These are phyloP conservation scores for Ustilago tritici DNA, from an alignment of 1,284 basidiomycete species.

Conservation along the genomic window DNA sequence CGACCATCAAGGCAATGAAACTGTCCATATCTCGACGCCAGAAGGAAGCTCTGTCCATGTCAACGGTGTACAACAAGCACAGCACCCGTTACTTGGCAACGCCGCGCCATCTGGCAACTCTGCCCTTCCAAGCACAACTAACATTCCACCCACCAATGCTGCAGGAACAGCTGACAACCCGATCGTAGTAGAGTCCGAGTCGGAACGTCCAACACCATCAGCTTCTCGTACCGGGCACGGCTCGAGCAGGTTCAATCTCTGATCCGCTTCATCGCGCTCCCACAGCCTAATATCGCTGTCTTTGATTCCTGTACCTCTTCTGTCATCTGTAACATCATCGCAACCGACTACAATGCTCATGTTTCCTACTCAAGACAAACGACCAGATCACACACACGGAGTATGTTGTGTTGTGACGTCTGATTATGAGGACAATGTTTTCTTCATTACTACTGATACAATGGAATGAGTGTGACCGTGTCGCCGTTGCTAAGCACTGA, in stretches of 20 bases:
- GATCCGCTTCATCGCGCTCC: background rate
- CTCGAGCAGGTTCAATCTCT: constrained; percentile 4
- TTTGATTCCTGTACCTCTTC: background rate
- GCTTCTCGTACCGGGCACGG: constrained; percentile 3
- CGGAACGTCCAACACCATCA: background rate
- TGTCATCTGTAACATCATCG: background rate
- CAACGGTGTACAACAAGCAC: constrained; percentile 55
- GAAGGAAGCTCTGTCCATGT: constrained; percentile 58
- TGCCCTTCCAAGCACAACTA: constrained; percentile 9
- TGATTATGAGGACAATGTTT: constrained; percentile 2
- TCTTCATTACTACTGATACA: constrained; percentile 16
- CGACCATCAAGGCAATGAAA: constrained; percentile 58
- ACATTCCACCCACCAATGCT: background rate
- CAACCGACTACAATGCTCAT: background rate
- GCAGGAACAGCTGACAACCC: constrained; percentile 31
- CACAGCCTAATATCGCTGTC: background rate
- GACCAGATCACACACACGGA: background rate
- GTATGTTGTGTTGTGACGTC: constrained; percentile 2
- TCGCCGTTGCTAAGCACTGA: background rate
- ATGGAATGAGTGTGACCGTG: background rate
- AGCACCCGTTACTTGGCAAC: constrained; percentile 40
- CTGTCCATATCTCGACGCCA: constrained; percentile 55
- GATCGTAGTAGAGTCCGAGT: constrained; percentile 35
- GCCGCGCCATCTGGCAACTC: background rate
- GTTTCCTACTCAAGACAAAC: too few relatives aligned